These are phyloP conservation scores for Papiliotrema laurentii DNA, from an alignment of 1,284 basidiomycete genomes.

Conservation along the genomic window DNA sequence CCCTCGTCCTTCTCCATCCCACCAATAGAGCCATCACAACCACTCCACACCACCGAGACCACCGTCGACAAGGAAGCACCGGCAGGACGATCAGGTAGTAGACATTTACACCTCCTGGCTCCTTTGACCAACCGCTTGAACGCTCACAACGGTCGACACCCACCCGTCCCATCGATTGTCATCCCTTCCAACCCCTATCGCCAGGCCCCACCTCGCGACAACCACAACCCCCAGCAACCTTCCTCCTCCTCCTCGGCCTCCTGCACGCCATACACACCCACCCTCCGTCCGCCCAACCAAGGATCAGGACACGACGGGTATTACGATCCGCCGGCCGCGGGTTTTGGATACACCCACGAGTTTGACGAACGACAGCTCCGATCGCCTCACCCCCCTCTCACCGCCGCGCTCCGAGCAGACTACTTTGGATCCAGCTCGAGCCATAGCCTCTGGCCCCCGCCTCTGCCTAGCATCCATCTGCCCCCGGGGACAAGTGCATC, in stretches of 20 bases:
- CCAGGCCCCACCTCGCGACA: too few relatives aligned
- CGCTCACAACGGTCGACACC: too few relatives aligned
- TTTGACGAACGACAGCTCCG: constrained; percentile 30
- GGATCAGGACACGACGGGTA: too few relatives aligned
- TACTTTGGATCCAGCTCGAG: too few relatives aligned
- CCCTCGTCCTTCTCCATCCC: constrained; percentile 10
- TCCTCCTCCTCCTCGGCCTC: too few relatives aligned
- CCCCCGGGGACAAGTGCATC: too few relatives aligned
- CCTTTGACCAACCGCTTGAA: constrained; percentile 1
- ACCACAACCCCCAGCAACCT: too few relatives aligned
- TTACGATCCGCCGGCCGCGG: too few relatives aligned
- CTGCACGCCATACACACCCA: too few relatives aligned
- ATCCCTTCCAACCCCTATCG: constrained; percentile 3
- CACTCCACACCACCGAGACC: background rate
- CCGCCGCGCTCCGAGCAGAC: constrained; percentile 22
- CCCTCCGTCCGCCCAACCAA: too few relatives aligned
- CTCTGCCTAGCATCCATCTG: too few relatives aligned
- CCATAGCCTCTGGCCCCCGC: constrained; percentile 17
- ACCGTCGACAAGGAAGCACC: background rate
- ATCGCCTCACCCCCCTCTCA: constrained; percentile 42
- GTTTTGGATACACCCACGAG: background rate
- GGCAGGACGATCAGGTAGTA: background rate
- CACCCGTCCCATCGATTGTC: constrained; percentile 1
- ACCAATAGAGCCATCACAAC: background rate
- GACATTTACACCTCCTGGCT: constrained; percentile 5